Base-by-base conservation (phyloP, 2,329 filamentous ascomycete species). In the Alternaria alternata region DNA sequence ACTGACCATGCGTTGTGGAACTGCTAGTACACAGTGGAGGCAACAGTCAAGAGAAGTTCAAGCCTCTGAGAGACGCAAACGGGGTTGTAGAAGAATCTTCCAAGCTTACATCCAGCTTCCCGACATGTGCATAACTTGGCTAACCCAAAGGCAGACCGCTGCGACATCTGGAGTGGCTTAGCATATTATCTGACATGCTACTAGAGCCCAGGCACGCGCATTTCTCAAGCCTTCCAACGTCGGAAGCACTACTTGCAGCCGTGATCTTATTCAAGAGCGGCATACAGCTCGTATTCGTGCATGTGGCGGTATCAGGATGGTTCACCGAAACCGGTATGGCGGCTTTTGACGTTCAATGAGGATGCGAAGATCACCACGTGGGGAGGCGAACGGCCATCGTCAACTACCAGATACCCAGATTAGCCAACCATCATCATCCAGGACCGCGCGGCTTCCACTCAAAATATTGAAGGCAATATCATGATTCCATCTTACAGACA, bases 1-100 rank as follows among this genome's bases (percentile, higher is more conserved):
- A 57, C 53, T 63, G 61, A 62, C 67, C 73, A 76, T 76, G 64
- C 67, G 69, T 61, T 48, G 26, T 55, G 38, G 39, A 14, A 47
- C 48, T 36, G 51, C 43, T 61, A 49, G 53, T 14, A 54, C 28
- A 43, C 34, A 52, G 61, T 44, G 28, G 53, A 52, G 41, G 60
- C 49, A 49, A 58, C 43, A 65, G 62, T 70, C 53, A 65, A 61
- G 64, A 57, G 64, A 62, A 60, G 51, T 51, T 30, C 47, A 63
- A 49, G 63, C 62, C 67, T 58, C 55, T 51, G 54, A 57, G 43
- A 49, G 44, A 43, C 34, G 36, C 28, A 18, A 22, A 32, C 51
- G 42, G 56, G n/a, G 62, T 57, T 59, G 59, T 57, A 65, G 59
- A 52, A 46, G 51, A 39, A 39, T 54, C 52, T 46, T 44, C 62